These are phyloP conservation scores for Globisporangium heterothallicum DNA, from an alignment of 352 stramenopile species.

Conservation along the genomic window DNA sequence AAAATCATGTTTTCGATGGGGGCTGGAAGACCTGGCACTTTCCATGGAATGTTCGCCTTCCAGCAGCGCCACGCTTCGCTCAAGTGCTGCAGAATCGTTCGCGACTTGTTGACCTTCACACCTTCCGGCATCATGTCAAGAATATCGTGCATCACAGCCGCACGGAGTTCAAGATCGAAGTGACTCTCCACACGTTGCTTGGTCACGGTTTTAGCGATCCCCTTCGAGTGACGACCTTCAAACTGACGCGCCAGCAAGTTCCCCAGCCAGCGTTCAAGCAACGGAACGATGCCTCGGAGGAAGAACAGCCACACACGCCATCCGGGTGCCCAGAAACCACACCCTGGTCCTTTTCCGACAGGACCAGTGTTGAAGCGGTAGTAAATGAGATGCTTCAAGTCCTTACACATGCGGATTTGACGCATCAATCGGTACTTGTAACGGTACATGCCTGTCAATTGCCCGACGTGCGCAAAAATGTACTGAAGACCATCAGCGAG, in stretches of 20 bases:
- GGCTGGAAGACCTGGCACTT: slow-evolving; percentile 98
- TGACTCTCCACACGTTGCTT: slow-evolving; percentile 99
- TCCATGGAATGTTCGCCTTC: slow-evolving; percentile 99
- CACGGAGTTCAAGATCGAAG: slow-evolving; percentile 99
- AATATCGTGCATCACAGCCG: slow-evolving; percentile 99
- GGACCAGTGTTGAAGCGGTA: slow-evolving; percentile 99
- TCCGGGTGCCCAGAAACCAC: slow-evolving; percentile 98
- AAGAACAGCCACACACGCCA: slow-evolving; percentile 99
- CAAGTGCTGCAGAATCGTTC: slow-evolving; percentile 98
- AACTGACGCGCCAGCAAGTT: slow-evolving; percentile 99
- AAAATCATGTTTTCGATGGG: slow-evolving; percentile 99
- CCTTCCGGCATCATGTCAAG: slow-evolving; percentile 99
- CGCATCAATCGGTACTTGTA: slow-evolving; percentile 99
- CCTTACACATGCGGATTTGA: slow-evolving; percentile 99
- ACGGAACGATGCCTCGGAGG: slow-evolving; percentile 96
- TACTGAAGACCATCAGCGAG: slow-evolving; percentile 99
- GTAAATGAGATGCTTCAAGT: slow-evolving; percentile 99
- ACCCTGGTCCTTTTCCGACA: slow-evolving; percentile 98
- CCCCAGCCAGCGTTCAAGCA: slow-evolving; percentile 98
- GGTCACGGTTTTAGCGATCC: slow-evolving; percentile 98
- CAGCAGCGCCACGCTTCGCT: slow-evolving; percentile 98
- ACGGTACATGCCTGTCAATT: slow-evolving; percentile 99
- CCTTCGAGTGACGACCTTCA: slow-evolving; percentile 98
- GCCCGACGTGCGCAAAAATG: slow-evolving; percentile 98
- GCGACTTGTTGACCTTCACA: slow-evolving; percentile 99